Conservation (phyloP, 768 basidiomycete species). For the Leucosporidium yakuticum region DNA sequence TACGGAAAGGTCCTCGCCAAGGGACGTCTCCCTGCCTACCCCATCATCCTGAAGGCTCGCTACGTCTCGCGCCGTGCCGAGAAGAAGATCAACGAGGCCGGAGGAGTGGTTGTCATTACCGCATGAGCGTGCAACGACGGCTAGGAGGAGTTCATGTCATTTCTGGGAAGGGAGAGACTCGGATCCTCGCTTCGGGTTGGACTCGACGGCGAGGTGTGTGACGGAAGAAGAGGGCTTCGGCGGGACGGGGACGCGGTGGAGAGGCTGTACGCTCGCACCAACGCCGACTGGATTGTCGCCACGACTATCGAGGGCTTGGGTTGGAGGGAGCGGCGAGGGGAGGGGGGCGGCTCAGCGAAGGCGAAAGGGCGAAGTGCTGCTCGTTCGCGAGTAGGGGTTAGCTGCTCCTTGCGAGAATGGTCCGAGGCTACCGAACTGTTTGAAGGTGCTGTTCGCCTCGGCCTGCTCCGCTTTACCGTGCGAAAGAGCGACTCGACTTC, state of each 20-base stretch:
- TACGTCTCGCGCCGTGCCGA: constrained; percentile 39
- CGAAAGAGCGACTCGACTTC: too few relatives aligned
- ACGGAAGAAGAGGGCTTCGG: too few relatives aligned
- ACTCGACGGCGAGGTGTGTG: too few relatives aligned
- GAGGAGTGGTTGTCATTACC: constrained; percentile 85
- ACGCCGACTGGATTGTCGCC: neutral
- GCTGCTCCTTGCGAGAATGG: too few relatives aligned
- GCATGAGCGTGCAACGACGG: constrained; percentile 53
- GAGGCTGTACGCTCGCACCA: too few relatives aligned
- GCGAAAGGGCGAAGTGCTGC: neutral
- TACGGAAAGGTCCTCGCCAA: constrained; percentile 95
- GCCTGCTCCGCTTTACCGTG: too few relatives aligned
- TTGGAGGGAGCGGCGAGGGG: too few relatives aligned
- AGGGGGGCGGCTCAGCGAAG: neutral
- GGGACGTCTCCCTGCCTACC: constrained; percentile 75
- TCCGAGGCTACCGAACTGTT: too few relatives aligned
- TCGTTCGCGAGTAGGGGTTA: neutral
- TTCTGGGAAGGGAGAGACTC: neutral
- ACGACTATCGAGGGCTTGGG: too few relatives aligned
- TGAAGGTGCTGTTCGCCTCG: too few relatives aligned
- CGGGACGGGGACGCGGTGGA: too few relatives aligned
- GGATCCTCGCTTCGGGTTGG: too few relatives aligned
- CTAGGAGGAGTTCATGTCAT: neutral
- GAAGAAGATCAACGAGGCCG: constrained; percentile 57
- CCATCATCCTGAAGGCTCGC: constrained; percentile 97